These are phyloP conservation scores for Phytopythium litorale DNA, from an alignment of 352 stramenopile genomes.

Conservation along the genomic window DNA sequence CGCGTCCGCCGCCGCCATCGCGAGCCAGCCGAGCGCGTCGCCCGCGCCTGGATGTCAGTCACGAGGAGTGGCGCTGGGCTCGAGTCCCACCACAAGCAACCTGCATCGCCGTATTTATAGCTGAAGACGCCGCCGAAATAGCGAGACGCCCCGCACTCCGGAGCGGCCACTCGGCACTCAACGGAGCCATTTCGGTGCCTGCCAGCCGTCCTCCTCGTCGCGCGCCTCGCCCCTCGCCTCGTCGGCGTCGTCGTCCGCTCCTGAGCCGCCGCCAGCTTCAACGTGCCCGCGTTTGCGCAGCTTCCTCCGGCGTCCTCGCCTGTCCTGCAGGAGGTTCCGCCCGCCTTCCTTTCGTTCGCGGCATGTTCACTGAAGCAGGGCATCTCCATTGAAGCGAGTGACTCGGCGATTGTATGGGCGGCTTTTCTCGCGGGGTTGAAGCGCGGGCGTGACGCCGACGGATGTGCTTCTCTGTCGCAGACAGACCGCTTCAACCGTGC, in stretches of 20 bases:
- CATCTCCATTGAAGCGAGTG: no score
- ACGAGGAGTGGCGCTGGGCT: not conserved
- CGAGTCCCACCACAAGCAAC: not conserved
- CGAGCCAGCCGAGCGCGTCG: not conserved
- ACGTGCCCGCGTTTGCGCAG: not conserved
- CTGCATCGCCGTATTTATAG: not conserved
- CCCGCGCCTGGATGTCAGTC: not conserved
- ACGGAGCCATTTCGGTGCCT: no score
- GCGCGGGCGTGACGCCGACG: not conserved
- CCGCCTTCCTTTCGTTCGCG: not conserved
- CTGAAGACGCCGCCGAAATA: not conserved
- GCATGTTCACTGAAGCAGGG: not conserved
- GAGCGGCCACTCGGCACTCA: no score
- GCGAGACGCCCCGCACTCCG: no score
- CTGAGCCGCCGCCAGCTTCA: not conserved
- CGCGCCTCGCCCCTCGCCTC: no score
- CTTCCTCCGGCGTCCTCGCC: no score
- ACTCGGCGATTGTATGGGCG: not conserved
- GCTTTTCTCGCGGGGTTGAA: not conserved
- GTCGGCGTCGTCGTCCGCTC: no score
- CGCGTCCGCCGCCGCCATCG: slow-evolving; percentile 12
- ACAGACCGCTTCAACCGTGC: not conserved
- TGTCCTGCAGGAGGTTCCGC: not conserved
- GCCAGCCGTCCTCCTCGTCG: no score
- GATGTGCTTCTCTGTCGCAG: not conserved